Evolutionary conservation across 306 rosid genomes (phyloP).

Genomic region (Begonia loranthoides): DNA sequence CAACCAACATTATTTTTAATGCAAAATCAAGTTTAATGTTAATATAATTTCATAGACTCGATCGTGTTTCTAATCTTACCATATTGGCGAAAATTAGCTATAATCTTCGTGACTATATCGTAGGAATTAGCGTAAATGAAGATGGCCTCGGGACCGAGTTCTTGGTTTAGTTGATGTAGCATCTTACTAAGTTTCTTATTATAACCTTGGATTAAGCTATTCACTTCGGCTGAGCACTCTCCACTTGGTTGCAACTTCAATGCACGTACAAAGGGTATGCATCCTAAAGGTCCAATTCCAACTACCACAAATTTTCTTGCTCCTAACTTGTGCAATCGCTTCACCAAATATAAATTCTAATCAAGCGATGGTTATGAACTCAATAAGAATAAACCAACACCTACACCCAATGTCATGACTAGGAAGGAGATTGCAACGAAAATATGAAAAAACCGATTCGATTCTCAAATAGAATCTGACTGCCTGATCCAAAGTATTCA

Average conservation of each 20-base stretch:
- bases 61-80: constrained; percentile 7
- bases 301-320: constrained; percentile 38
- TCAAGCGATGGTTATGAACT: not conserved
- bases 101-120: constrained; percentile 21
- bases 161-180: constrained; percentile 20
- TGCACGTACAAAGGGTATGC: constrained; percentile 41
- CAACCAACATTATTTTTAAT: not conserved
- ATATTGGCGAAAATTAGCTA: constrained; percentile 22
- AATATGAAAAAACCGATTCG: no score
- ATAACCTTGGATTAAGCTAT: constrained; percentile 27
- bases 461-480: no score
- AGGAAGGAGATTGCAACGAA: no score
- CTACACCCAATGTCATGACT: no score
- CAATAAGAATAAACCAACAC: not conserved
- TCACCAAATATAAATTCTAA: not conserved
- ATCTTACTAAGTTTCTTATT: constrained; percentile 16
- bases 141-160: constrained; percentile 26
- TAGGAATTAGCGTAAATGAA: constrained; percentile 35
- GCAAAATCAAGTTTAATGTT: not conserved
- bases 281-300: constrained; percentile 39
- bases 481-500: no score
- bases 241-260: constrained; percentile 16
- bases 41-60: not conserved
- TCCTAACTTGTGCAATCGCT: constrained; percentile 32
- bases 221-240: constrained; percentile 22